Evolutionary conservation across 1,284 basidiomycete genomes (phyloP).

Genomic region (Inonotus hispidus): DNA sequence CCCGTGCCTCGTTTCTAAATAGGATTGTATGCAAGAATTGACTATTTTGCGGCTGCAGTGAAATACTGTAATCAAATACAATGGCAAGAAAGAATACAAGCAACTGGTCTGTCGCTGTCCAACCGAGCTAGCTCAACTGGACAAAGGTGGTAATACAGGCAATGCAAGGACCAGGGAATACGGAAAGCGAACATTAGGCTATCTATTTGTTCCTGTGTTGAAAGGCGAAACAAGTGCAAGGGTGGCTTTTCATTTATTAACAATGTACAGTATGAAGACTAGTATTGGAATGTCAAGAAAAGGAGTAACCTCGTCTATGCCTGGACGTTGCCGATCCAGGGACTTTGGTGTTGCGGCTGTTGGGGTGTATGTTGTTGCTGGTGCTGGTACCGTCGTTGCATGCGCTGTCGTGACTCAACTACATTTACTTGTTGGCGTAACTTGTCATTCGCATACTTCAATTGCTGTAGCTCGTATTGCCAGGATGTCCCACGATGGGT

Average conservation of each 20-base stretch:
- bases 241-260: not conserved
- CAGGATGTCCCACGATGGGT: conserved; percentile 66
- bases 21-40: no score
- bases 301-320: not conserved
- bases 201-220: no score
- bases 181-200: no score
- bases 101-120: no score
- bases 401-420: conserved; percentile 35
- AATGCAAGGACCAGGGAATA: no score
- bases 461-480: conserved; percentile 90
- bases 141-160: no score
- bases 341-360: not conserved
- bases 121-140: not conserved
- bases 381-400: not conserved
- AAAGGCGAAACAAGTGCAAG: no score
- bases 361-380: not conserved
- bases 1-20: no score
- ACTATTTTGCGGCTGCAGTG: no score
- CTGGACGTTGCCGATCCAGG: not conserved
- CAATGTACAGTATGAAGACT: not conserved
- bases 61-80: no score
- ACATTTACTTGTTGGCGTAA: conserved; percentile 62
- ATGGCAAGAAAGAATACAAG: no score
- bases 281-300: not conserved
- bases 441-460: conserved; percentile 69